Conservation (phyloP, 2,329 filamentous ascomycete species). For the Colletotrichum phormii region DNA sequence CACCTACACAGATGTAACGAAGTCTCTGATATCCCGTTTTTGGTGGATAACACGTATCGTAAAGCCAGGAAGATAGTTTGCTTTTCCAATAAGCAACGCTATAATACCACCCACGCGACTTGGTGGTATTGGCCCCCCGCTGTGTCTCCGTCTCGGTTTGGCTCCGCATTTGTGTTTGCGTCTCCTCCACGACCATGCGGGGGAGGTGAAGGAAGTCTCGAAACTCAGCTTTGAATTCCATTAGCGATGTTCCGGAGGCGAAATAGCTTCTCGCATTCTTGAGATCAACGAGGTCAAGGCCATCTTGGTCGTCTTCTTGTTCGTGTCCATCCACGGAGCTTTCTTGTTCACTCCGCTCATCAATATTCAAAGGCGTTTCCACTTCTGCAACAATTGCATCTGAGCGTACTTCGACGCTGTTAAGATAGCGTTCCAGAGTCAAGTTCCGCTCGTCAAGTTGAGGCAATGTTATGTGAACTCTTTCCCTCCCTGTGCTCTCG, state of each 20-base stretch:
- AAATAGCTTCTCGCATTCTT: not conserved
- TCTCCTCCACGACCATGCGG: fast-evolving
- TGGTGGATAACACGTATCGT: not conserved
- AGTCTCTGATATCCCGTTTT: not conserved
- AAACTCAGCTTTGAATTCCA: not conserved
- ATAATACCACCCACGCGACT: too few relatives aligned
- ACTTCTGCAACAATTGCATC: not conserved
- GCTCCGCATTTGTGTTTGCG: too few relatives aligned
- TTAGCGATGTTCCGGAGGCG: not conserved
- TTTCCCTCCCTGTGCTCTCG: not conserved
- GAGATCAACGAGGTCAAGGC: fast-evolving
- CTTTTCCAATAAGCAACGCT: not conserved
- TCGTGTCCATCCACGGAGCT: not conserved
- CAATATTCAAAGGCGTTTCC: not conserved
- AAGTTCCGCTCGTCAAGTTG: not conserved
- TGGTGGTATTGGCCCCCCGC: fast-evolving
- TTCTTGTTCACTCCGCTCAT: not conserved
- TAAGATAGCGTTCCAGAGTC: not conserved
- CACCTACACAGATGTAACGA: not conserved
- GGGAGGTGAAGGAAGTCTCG: not conserved
- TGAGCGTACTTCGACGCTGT: not conserved
- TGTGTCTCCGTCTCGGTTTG: too few relatives aligned
- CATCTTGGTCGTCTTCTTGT: not conserved
- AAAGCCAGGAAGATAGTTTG: not conserved
- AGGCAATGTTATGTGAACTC: not conserved